These are phyloP conservation scores for Claviceps sp. DNA, from an alignment of 2,329 filamentous ascomycete species.

Conservation along the genomic window DNA sequence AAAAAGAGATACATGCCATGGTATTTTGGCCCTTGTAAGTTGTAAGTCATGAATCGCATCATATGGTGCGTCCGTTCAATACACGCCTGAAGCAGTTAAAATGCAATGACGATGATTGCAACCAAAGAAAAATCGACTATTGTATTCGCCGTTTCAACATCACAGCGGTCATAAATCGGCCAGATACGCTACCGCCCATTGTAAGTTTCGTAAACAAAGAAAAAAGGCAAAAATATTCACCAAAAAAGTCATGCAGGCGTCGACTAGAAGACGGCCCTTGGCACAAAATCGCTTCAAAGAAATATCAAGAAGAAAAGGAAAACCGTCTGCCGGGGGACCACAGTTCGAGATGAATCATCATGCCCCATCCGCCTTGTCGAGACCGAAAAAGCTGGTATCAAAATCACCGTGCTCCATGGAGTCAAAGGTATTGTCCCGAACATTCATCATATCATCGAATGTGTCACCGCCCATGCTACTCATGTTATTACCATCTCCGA, in stretches of 20 bases:
- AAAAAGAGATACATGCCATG: neutral
- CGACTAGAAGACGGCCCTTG: too few relatives aligned
- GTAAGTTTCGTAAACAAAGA: too few relatives aligned
- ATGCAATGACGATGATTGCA: too few relatives aligned
- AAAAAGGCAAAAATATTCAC: neutral
- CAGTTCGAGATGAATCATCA: conserved; percentile 2
- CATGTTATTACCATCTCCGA: conserved; percentile 11
- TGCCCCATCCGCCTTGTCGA: conserved; percentile 16
- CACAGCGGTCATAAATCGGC: too few relatives aligned
- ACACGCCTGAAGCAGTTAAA: neutral
- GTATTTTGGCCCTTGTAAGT: neutral
- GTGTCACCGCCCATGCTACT: conserved; percentile 19
- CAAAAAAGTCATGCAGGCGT: neutral
- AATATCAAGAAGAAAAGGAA: too few relatives aligned
- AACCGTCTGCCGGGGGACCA: neutral
- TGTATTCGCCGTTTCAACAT: too few relatives aligned
- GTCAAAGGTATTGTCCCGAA: conserved; percentile 27
- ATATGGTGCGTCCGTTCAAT: neutral
- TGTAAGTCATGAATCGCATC: neutral
- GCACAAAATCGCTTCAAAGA: too few relatives aligned
- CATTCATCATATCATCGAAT: conserved; percentile 37
- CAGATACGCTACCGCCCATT: too few relatives aligned
- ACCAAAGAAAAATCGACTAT: too few relatives aligned
- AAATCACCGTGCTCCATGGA: conserved; percentile 31
- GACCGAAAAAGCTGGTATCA: conserved; percentile 33